Conservation (phyloP, 2,329 filamentous ascomycete species). For the Fusarium solani-melongenae region DNA sequence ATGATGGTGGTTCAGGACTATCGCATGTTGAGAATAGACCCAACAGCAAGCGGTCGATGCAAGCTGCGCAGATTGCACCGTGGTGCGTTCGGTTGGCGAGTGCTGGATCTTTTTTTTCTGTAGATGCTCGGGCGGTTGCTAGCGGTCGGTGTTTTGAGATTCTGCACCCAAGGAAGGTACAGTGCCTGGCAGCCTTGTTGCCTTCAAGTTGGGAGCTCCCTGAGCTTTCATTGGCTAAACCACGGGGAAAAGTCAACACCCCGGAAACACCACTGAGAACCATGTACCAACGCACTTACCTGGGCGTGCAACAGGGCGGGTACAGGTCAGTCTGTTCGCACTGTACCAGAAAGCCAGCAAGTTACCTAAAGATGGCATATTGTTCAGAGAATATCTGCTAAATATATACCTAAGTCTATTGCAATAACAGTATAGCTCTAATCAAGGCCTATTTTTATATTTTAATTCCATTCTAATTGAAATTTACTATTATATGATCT, state of each 20-base stretch:
- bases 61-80: constrained; percentile 40
- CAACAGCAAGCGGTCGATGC: constrained; percentile 30
- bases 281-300: constrained; percentile 36
- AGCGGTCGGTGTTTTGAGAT: constrained; percentile 45
- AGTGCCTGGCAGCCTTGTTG: constrained; percentile 42
- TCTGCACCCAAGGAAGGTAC: constrained; percentile 33
- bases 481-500: no score
- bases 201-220: constrained; percentile 36
- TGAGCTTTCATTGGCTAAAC: constrained; percentile 41
- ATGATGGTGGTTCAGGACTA: constrained; percentile 64
- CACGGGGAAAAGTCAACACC: not conserved
- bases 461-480: no score
- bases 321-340: no score
- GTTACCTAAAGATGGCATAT: no score
- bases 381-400: no score
- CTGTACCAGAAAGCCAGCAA: no score
- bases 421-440: no score
- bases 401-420: no score
- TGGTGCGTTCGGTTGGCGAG: constrained; percentile 36
- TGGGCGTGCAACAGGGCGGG: no score
- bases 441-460: no score
- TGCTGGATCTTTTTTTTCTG: constrained; percentile 35
- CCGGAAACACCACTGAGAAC: not conserved
- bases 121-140: constrained; percentile 23
- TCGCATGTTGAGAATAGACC: constrained; percentile 55